phyloP scores from a whole-genome alignment of 768 basidiomycete species.

The Lanmaoa rubissima region DNA sequence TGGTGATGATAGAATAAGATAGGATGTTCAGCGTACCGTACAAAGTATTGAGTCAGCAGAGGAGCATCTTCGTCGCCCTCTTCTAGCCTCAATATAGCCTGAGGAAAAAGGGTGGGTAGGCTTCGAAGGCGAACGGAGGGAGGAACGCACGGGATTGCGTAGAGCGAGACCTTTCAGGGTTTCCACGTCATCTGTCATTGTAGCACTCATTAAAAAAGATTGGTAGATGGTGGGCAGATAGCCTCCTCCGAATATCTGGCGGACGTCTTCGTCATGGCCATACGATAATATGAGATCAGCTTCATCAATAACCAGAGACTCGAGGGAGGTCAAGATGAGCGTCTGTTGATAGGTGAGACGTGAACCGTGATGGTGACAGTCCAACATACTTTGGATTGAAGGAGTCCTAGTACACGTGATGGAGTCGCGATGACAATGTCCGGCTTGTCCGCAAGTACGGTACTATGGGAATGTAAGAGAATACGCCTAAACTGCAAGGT shows the following conservation, averaged over 20 bases:
- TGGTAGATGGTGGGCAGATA: conserved; percentile 82
- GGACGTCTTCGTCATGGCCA: conserved; percentile 90
- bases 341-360: conserved; percentile 41
- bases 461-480: conserved; percentile 32
- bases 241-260: conserved; percentile 63
- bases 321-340: conserved; percentile 62
- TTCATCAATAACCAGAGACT: conserved; percentile 94
- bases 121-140: background rate
- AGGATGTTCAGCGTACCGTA: conserved; percentile 49
- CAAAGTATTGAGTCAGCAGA: conserved; percentile 81
- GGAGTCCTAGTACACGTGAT: conserved; percentile 60
- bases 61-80: conserved; percentile 83
- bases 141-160: conserved; percentile 72
- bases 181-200: conserved; percentile 95
- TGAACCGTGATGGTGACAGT: background rate
- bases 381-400: conserved; percentile 62
- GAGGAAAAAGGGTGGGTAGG: background rate
- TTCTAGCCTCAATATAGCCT: conserved; percentile 86
- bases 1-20: background rate
- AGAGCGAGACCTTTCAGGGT: conserved; percentile 84
- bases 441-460: conserved; percentile 64
- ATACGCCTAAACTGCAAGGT: background rate
- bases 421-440: conserved; percentile 82
- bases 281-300: conserved; percentile 97
- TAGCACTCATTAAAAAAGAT: conserved; percentile 96